A percentile compares a stretch with the other conserved stretches of the same genome.
These are phyloP conservation scores for Acanthamoeba lenticulata DNA, from an alignment of 208 protist species.

Conservation along the genomic window DNA sequence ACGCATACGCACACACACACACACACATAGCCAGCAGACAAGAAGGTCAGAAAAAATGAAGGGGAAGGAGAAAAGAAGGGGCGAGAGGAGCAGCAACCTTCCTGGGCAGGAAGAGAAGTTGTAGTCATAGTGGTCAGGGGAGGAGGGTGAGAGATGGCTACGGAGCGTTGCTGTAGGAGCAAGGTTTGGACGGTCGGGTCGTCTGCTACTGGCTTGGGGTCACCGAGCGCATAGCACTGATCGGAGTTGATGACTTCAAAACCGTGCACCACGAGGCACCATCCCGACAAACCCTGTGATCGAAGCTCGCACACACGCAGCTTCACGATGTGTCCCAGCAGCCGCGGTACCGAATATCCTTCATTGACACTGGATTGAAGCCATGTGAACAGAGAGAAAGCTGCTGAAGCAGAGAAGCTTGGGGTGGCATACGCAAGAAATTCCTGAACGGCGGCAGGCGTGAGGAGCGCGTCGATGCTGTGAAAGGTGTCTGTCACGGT, in stretches of 20 bases:
- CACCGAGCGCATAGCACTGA: background rate
- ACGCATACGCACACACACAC: no score
- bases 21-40: no score
- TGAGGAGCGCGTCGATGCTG: background rate
- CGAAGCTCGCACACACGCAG: background rate
- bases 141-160: background rate
- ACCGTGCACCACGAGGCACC: background rate
- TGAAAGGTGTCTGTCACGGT: background rate
- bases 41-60: no score
- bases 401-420: background rate
- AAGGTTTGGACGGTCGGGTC: background rate
- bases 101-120: no score
- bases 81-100: no score
- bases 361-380: background rate
- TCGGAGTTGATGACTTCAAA: background rate
- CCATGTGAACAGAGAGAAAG: background rate
- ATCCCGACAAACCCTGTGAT: background rate
- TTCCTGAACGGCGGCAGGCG: background rate
- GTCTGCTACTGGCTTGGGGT: background rate
- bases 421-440: background rate
- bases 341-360: background rate
- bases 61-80: no score
- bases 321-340: background rate
- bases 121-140: no score
- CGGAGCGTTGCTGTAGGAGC: background rate